A percentile compares a stretch with the other conserved stretches of the same genome.
phyloP scores from a whole-genome alignment of 495 filamentous ascomycete genomes.

The Corynascus novoguineensis region DNA sequence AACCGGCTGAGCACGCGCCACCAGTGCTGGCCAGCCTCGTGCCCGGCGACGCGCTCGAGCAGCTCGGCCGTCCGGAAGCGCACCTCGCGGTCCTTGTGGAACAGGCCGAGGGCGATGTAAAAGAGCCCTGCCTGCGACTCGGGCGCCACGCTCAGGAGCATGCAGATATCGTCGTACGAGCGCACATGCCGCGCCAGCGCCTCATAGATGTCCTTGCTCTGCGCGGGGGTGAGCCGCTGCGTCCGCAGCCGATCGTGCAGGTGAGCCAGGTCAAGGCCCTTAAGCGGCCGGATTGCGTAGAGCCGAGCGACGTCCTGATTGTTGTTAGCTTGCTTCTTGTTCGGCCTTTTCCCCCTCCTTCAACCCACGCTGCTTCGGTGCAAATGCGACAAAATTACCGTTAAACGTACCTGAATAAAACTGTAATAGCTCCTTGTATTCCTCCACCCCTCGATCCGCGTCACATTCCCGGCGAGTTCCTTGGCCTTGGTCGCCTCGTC shows the following conservation, averaged over 20 bases:
- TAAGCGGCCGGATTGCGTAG: conserved; percentile 67
- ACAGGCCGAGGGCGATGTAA: conserved; percentile 86
- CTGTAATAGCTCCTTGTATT: conserved; percentile 91
- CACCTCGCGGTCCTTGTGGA: conserved; percentile 78
- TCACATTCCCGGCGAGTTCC: conserved; percentile 84
- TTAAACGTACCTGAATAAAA: conserved; percentile 80
- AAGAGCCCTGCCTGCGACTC: conserved; percentile 88
- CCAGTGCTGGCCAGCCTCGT: conserved; percentile 90
- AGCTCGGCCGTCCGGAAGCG: conserved; percentile 71
- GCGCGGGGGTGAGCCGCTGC: conserved; percentile 63
- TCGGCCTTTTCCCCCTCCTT: too few relatives aligned
- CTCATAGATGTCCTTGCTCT: conserved; percentile 73
- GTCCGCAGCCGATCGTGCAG: conserved; percentile 85
- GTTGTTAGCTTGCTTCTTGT: not conserved
- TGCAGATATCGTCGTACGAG: conserved; percentile 82
- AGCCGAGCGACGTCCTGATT: conserved; percentile 56
- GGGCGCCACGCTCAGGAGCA: conserved; percentile 78
- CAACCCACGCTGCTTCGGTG: too few relatives aligned
- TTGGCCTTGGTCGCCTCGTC: conserved; percentile 73
- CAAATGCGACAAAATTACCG: too few relatives aligned
- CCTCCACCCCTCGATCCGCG: conserved; percentile 92
- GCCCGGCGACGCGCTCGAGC: conserved; percentile 72
- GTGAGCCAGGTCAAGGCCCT: conserved; percentile 78
- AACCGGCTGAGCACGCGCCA: conserved; percentile 84
- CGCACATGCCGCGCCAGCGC: conserved; percentile 69